Base-by-base conservation (phyloP, 2,329 filamentous ascomycete genomes). In the Arthroderma uncinatum region DNA sequence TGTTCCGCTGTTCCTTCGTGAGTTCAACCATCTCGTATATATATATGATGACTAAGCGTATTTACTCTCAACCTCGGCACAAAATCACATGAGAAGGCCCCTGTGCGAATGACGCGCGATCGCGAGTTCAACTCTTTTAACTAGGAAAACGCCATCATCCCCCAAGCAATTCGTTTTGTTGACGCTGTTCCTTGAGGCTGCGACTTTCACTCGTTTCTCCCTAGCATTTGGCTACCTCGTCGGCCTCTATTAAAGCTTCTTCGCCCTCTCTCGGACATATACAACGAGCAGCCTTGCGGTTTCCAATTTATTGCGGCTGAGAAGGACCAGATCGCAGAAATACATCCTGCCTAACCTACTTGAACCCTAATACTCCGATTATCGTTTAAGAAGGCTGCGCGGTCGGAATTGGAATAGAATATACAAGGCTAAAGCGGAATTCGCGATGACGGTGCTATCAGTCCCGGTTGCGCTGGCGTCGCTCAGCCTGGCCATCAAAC, bases 401-500 rank as follows among this genome's bases (percentile, higher is more conserved):
- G 6, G 19, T 19, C 2, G 7, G n/a, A 42, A 21, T 16, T 19
- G 16, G n/a, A 8, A 19, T 48, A 16, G 21, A 21, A 34, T 6
- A 5, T 34, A 12, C 33, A 12, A 30, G 21, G 47, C 47, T 33
- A 25, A 23, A 23, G 8, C 21, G 21, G 14, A 19, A 50, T 50
- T 42, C 12, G 23, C 37, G 10, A 55, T 55, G 53, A 21, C 53
- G 7, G 39, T 55, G 25, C 14, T 55, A 42, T 55, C 53, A 21
- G 10, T 55, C 10, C 53, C 53, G 3, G 36, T 23, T 8, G 25
- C 28, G 28, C 10, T 55, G 36, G 21, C 25, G 16, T 5, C 39
- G 4, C 8, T 42, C 0, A 25, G 16, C 42, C 56, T 53, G 10
- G 16, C 53, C 8, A 39, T 59, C 12, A 25, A 56, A 30, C 19